Conservation (phyloP, 495 filamentous ascomycete species). For the Talaromyces wortmannii region DNA sequence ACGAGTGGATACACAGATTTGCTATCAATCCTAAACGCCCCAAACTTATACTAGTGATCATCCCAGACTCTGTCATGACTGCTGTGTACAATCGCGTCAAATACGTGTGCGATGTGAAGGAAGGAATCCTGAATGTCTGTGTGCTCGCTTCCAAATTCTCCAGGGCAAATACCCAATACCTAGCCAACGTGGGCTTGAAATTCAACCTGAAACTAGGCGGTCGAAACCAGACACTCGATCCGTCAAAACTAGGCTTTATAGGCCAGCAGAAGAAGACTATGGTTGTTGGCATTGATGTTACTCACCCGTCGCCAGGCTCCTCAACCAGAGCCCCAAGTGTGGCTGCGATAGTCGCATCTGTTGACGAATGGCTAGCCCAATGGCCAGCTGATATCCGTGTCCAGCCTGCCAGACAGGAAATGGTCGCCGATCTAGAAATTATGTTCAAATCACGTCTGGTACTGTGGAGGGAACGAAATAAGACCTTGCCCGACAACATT, state of each 20-base stretch:
- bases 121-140: conserved; percentile 61
- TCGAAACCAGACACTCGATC: conserved; percentile 56
- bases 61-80: conserved; percentile 47
- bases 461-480: conserved; percentile 46
- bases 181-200: conserved; percentile 72
- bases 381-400: conserved; percentile 60
- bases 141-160: conserved; percentile 45
- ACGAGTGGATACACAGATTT: neutral
- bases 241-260: conserved; percentile 48
- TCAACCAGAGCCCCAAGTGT: conserved; percentile 56
- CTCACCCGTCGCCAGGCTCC: conserved; percentile 74
- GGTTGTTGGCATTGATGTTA: conserved; percentile 83
- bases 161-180: conserved; percentile 41
- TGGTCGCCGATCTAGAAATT: conserved; percentile 42
- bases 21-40: neutral
- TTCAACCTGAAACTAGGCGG: conserved; percentile 86
- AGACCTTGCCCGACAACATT: conserved; percentile 56
- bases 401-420: conserved; percentile 52
- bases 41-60: conserved; percentile 30
- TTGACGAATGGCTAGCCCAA: conserved; percentile 55
- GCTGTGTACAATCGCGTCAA: conserved; percentile 64
- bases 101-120: conserved; percentile 52
- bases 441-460: conserved; percentile 52
- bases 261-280: conserved; percentile 59
- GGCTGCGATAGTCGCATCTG: conserved; percentile 67